Base-by-base conservation (phyloP, 345 rosid species). In the Eucalyptus pauciflora region DNA sequence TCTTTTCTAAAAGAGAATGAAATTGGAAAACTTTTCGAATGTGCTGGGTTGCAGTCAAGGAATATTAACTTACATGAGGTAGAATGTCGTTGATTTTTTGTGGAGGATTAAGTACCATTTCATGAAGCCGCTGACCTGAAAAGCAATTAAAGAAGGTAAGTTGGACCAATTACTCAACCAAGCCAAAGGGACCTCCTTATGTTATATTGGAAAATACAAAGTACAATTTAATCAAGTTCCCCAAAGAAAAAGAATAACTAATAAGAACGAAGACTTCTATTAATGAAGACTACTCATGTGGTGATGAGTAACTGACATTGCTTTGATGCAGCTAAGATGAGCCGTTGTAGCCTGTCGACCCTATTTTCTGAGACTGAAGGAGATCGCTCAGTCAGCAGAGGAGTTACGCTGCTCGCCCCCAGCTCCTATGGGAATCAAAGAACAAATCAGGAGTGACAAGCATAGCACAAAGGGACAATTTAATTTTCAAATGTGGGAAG, bases 401-500 rank as follows among this genome's bases (percentile, higher is more conserved):
- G 98, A 67, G 98, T 98, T 85, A 98, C 94, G 86, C 98, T 95
- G 79, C 93, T 90, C 79, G 99, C 99, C 81, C 99, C 99, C 14
- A 98, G 93, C 92, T 96, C 99, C 99, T 95, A 88, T 37, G 46
- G 79, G 85, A 67, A 91, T 58, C 86, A 7, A 87, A 58, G 62
- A 49, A 48, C 80, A 31, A 67, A 46, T 60, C 10, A 58, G 50
- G 67, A n/a, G 88, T 50, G 71, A 80, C 17, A 27, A 86, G 18
- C 37, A 37, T 14, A 91, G 49, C 88, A 86, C 41, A 62, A 50
- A 37, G 50, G 41, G n/a, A 88, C 33, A 25, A 51, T 20, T 46
- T 86, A 18, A 27, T 79, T 11, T 2, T 31, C 58, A 52, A 88
- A 48, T 52, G 16, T 8, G 79, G 10, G 88, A 24, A 37, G 60